Evolutionary conservation across 768 basidiomycete species (phyloP).

Genomic region (Fistulinella prunicolor): DNA sequence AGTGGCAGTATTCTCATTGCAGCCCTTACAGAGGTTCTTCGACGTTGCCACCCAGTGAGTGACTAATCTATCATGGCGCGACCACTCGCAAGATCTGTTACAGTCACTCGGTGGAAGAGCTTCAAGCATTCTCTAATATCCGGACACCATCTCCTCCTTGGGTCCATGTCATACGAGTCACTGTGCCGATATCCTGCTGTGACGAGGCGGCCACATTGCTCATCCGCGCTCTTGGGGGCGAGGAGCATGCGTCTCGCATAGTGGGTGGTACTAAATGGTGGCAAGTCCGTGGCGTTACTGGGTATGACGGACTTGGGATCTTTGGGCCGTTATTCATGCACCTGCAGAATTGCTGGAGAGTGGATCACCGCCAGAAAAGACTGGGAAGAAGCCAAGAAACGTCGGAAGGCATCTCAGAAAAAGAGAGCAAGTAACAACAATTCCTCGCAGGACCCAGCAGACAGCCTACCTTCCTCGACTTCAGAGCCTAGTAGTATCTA

Average conservation of each 20-base stretch:
- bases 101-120: slow-evolving; percentile 83
- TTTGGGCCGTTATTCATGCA: slow-evolving; percentile 12
- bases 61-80: not conserved
- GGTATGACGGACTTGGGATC: slow-evolving; percentile 44
- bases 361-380: slow-evolving; percentile 89
- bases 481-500: slow-evolving; percentile 40
- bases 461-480: slow-evolving; percentile 15
- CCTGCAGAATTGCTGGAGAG: slow-evolving; percentile 70
- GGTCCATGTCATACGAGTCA: slow-evolving; percentile 66
- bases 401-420: slow-evolving; percentile 47
- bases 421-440: slow-evolving; percentile 18
- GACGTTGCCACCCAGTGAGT: slow-evolving; percentile 66
- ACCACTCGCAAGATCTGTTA: not conserved
- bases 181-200: slow-evolving; percentile 74
- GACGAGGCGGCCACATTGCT: slow-evolving; percentile 70
- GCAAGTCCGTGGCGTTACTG: slow-evolving; percentile 85
- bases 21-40: slow-evolving; percentile 59
- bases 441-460: slow-evolving; percentile 15
- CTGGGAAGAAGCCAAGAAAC: slow-evolving; percentile 65
- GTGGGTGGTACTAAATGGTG: slow-evolving; percentile 97
- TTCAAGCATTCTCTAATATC: slow-evolving; percentile 75
- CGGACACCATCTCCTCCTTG: slow-evolving; percentile 84
- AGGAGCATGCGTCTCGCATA: slow-evolving; percentile 60
- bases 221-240: slow-evolving; percentile 82
- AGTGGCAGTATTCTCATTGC: not conserved